phyloP scores from a whole-genome alignment of 306 rosid genomes.

The Lablab purpureus region DNA sequence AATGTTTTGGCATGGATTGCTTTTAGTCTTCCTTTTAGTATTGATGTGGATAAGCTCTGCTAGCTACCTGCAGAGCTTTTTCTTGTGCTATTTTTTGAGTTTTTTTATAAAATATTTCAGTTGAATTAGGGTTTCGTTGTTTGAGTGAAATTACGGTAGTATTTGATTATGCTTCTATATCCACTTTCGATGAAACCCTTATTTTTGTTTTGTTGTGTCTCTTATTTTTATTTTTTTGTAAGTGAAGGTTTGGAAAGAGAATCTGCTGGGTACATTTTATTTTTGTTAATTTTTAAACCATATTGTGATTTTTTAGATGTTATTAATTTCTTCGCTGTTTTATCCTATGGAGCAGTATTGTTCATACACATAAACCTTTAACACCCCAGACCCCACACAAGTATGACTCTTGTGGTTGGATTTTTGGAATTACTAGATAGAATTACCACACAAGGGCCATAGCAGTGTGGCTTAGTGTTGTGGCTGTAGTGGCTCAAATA shows the following conservation, averaged over 20 bases:
- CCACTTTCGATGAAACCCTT: too few relatives aligned
- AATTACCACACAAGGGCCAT: background rate
- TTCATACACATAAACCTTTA: background rate
- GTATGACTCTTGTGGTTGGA: background rate
- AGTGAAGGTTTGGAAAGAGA: background rate
- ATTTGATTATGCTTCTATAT: background rate
- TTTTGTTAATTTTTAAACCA: background rate
- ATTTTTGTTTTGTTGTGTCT: too few relatives aligned
- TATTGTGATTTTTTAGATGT: background rate
- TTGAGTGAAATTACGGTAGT: background rate
- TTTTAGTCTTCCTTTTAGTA: background rate
- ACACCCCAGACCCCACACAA: background rate
- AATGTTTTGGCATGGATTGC: background rate
- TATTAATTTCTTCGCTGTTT: background rate
- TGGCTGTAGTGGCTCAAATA: background rate
- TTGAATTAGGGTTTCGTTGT: background rate
- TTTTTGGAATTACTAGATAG: background rate
- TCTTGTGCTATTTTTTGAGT: background rate
- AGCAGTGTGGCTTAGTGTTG: background rate
- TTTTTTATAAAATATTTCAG: too few relatives aligned
- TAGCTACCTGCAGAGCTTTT: background rate
- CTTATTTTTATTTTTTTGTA: too few relatives aligned
- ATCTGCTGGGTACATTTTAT: background rate
- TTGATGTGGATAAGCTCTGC: background rate
- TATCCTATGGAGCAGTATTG: background rate